Base-by-base conservation (phyloP, 495 filamentous ascomycete species). In the Trichoderma asperelloides region DNA sequence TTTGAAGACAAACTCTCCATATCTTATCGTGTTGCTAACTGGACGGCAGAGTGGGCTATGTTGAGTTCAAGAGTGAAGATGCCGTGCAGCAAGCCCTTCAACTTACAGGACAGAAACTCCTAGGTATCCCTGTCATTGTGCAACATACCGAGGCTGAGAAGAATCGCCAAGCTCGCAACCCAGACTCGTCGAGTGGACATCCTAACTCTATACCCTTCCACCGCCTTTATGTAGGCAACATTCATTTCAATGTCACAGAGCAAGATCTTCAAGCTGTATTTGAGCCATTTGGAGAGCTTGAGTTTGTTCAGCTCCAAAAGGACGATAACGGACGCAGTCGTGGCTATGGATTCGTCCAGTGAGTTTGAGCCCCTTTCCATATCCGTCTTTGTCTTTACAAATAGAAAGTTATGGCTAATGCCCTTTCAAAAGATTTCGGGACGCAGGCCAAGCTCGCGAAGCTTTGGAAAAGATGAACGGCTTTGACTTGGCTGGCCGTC, bases 181-280 rank as follows among this genome's bases (percentile, higher is more conserved):
- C 90, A 65, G 92, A 96, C 69, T 81, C 87, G 62, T 82, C 82
- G 60, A 84, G 83, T 70, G 82, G 80, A 68, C 84, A 88, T 60
- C 80, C 82, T 66, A 87, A 83, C 70, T 89, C 90, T 65, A 88
- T 96, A 40, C 96, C 96, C 39, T 99, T 98, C 81, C 96, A 99
- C 81, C 89, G 96, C 75, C 90, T 99, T 65, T 99, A 97, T 79
- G 95, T 99, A 71, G 96, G 96, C 77, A 99, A 99, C 75, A 96
- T 99, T 71, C 96, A 99, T 84, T 99, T 99, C 85, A 96, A 91
- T 78, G 96, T 99, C 77, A 98, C 95, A 76, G 96, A 99, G 79
- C 88, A 85, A 75, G 96, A 98, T 78, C 79, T 99, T 70, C 90
- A 94, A 83, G 92, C 94, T 77, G 92, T 98, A 65, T 99, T 99